These are phyloP conservation scores for Kitagawia praeruptora DNA, from an alignment of 129 eudicot species.

Conservation along the genomic window DNA sequence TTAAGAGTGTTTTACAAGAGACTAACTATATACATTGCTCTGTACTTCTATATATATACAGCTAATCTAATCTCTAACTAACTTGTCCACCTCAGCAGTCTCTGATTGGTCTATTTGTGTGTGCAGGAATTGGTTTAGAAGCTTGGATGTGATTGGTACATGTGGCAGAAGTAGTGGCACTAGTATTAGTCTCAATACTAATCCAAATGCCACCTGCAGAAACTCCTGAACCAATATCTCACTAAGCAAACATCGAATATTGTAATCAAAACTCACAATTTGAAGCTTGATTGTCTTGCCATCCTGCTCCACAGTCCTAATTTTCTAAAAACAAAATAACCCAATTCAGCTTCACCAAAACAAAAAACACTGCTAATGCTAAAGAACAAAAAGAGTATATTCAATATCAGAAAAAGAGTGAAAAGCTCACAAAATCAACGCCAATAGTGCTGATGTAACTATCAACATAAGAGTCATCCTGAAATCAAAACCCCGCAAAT, in stretches of 20 bases:
- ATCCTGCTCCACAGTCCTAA: constrained; percentile 86
- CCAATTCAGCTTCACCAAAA: not conserved
- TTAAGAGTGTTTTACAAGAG: too few relatives aligned
- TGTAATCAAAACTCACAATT: constrained; percentile 49
- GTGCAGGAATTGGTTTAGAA: too few relatives aligned
- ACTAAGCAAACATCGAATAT: not conserved
- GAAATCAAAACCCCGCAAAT: constrained; percentile 23
- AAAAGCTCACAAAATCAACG: constrained; percentile 80
- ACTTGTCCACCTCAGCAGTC: too few relatives aligned
- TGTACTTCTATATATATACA: too few relatives aligned
- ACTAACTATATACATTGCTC: too few relatives aligned
- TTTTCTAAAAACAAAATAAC: constrained; percentile 47
- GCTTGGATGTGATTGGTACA: too few relatives aligned
- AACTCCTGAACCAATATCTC: not conserved
- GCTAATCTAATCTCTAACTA: too few relatives aligned
- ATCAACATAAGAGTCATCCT: constrained; percentile 98
- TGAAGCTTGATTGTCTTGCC: constrained; percentile 90
- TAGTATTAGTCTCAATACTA: too few relatives aligned
- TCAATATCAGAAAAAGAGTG: not conserved
- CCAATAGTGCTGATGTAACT: constrained; percentile 99
- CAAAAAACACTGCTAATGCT: not conserved
- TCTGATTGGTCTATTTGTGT: too few relatives aligned
- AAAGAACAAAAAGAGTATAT: not conserved
- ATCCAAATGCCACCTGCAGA: not conserved
- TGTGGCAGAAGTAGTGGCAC: too few relatives aligned